Evolutionary conservation across 331 rosid genomes (phyloP), one percentile per base, ranked within the genome.

Genomic region (Dryas integrifolia): DNA sequence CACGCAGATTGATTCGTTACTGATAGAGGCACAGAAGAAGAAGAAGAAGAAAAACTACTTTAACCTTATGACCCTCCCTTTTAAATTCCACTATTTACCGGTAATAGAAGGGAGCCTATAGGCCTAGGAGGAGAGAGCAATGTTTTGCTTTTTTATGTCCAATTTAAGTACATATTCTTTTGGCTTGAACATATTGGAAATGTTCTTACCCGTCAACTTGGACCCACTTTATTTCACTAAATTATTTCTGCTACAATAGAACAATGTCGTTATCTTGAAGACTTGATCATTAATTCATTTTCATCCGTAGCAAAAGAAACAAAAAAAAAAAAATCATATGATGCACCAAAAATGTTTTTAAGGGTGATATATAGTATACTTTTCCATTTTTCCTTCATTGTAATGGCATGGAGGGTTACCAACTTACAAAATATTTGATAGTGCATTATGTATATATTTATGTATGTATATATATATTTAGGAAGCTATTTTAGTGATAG

Each of bases 191-290:
- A 65, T 21, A 68, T 9, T 21, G 56, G 55, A 50, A 76, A 63
- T 76, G 9, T 61, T 77, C 72, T 50, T 43, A 65, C 18, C 77
- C 16, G 39, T 79, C 70, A 60, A 49, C 58, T 58, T 79, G 59
- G 70, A 79, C 78, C 66, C 6, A 49, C 58, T 60, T 72, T 58
- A 35, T 5, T 24, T 18, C 21, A 9, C 24, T 21, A n/a, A 68
- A n/a, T 51, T 7, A 50, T 7, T 38, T 67, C 9, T 35, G 72
- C 59, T 49, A n/a, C 47, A 5, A 49, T 67, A 7, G 45, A 46
- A 9, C 13, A 12, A 21, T 30, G 72, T 67, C 72, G 2, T 48
- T 67, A 49, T 51, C 61, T 49, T 40, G 51, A 69, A 21, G 24
- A 21, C 24, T 21, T 21, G 24, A 21, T 21, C 24, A 21, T 30